Base-by-base conservation (phyloP, 192 early-diverging fungal genomes). In the Coemansia sp. region DNA sequence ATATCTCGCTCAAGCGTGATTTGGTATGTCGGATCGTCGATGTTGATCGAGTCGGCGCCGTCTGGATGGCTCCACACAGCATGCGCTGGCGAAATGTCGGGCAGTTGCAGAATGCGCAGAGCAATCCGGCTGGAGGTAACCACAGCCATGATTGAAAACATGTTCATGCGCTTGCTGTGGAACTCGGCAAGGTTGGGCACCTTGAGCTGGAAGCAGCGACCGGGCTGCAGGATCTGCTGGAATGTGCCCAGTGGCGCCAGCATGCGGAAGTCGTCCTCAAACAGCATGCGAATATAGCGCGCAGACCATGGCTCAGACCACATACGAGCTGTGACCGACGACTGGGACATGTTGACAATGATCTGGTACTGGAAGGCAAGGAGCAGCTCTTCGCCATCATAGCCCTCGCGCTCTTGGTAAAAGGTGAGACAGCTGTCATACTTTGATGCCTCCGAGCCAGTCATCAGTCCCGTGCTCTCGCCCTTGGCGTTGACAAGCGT, bases 121-220 rank as follows among this genome's bases (percentile, higher is more conserved):
- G 70, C 79, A 39, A 85, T 55, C 11, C 79, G 68, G 64, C 78
- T 81, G 27, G 75, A 75, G 18, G 74, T 68, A 47, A 85, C 75
- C 22, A 85, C 79, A 0, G 83, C 68, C 74, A 85, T 85, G 39
- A 78, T 80, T 3, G 83, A 85, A 52, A 80, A 85, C 83, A 85
- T 75, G 58, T 85, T 85, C 78, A 85, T 85, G 16, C 78, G 78
- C 66, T 60, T 80, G 73, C 74, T 81, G 67, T 80, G 78, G 79
- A 80, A 80, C 72, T 85, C 79, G 63, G 83, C 78, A 22, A 81
- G 57, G 39, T 80, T 78, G 8, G 83, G 78, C 47, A 80, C 78
- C 49, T 85, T 85, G 57, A 85, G 83, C 75, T 85, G 78, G 70
- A 85, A 80, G 73, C 79, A 80, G 41, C 83, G 75, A 75, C 71